A percentile compares a stretch with the other conserved stretches of the same genome.
phyloP scores from a whole-genome alignment of 2,329 filamentous ascomycete species.

The Diaporthe citrichinensis region DNA sequence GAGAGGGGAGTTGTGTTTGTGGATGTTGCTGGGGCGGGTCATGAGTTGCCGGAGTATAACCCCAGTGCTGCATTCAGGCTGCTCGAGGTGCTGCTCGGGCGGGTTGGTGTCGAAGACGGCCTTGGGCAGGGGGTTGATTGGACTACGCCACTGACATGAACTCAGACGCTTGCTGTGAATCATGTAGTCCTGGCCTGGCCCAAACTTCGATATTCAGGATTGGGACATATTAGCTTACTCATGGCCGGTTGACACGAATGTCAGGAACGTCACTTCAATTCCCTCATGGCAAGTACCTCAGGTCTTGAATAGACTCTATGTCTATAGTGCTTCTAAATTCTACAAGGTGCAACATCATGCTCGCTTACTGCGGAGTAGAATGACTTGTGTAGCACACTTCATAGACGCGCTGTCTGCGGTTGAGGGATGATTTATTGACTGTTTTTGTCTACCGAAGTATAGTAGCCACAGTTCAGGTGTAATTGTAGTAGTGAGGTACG shows the following conservation, averaged over 20 bases:
- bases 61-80: conserved; percentile 35
- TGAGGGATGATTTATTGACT: not conserved
- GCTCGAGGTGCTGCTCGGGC: conserved; percentile 36
- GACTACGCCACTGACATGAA: conserved; percentile 1
- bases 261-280: not conserved
- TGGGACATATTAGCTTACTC: not conserved
- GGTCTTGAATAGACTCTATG: not conserved
- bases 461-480: not conserved
- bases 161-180: not conserved
- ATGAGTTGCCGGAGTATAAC: conserved; percentile 31
- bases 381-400: too few species aligned
- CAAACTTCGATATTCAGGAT: not conserved
- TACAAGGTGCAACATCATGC: not conserved
- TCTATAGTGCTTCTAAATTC: not conserved
- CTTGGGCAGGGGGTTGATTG: conserved; percentile 18
- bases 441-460: not conserved
- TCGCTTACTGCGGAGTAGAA: not conserved
- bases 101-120: conserved; percentile 35
- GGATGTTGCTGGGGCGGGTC: conserved; percentile 32
- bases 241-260: not conserved
- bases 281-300: not conserved
- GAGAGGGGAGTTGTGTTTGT: conserved; percentile 43
- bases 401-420: too few species aligned
- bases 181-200: not conserved
- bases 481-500: not conserved